A percentile compares a stretch with the other conserved stretches of the same genome.
Conservation (phyloP, 75 land plant species). For the Picea sitchensis region DNA sequence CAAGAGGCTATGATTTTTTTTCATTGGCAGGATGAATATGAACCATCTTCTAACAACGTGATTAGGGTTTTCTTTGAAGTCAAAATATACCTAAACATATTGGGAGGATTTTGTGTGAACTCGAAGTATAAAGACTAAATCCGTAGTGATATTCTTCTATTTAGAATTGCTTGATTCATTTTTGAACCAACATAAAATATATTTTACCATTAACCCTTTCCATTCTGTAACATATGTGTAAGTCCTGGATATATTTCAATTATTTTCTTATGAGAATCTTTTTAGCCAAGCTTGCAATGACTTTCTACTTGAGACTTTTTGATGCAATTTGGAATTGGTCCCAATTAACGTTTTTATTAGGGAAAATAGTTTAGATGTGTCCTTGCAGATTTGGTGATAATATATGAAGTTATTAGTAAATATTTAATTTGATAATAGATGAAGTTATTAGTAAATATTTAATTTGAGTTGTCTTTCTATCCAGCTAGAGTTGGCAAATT, state of each 20-base stretch:
- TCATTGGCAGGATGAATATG: too few species aligned
- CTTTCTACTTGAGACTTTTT: not conserved
- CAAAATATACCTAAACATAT: too few species aligned
- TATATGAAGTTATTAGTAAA: too few species aligned
- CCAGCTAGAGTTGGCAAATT: constrained; percentile 60
- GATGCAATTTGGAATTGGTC: not conserved
- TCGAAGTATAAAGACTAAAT: too few species aligned
- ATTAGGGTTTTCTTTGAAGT: too few species aligned
- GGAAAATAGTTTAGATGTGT: not conserved
- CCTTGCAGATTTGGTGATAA: not conserved
- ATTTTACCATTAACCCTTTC: not conserved
- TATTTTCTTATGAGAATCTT: not conserved
- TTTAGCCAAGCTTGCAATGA: not conserved
- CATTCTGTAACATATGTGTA: not conserved
- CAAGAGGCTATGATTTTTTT: too few species aligned
- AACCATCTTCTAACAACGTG: too few species aligned
- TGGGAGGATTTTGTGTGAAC: too few species aligned
- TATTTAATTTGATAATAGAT: too few species aligned
- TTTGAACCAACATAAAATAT: too few species aligned
- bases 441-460: not conserved
- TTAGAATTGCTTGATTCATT: too few species aligned
- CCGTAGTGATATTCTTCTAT: too few species aligned
- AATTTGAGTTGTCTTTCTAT: constrained; percentile 3
- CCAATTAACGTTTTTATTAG: not conserved
- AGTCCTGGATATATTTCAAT: not conserved